These are phyloP conservation scores for Nigrospora oryzae DNA, from an alignment of 2,329 filamentous ascomycete genomes.

Conservation along the genomic window DNA sequence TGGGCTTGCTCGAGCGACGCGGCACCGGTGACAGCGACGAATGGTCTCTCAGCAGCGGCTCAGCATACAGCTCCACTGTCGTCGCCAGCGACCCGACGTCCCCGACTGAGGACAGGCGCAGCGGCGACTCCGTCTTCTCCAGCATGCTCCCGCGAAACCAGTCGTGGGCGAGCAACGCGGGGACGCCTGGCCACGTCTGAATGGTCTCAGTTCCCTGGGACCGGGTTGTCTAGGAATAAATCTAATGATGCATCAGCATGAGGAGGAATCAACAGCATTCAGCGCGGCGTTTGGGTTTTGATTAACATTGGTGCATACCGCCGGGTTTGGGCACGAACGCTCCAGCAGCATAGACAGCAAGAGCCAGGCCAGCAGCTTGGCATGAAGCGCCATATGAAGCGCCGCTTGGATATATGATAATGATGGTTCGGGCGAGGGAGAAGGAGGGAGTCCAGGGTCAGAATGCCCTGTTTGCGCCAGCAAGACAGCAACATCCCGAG, in stretches of 20 bases:
- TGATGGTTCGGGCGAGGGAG: too few species aligned
- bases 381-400: too few species aligned
- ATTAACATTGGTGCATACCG: too few species aligned
- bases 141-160: not conserved
- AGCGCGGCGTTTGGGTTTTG: not conserved
- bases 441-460: too few species aligned
- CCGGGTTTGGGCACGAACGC: too few species aligned
- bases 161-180: not conserved
- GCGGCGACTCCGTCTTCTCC: not conserved
- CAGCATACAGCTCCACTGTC: constrained; percentile 5
- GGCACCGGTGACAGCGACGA: constrained; percentile 4
- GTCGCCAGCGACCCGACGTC: constrained; percentile 4
- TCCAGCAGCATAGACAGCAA: too few species aligned
- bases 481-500: too few species aligned
- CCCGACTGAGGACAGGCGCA: constrained; percentile 1
- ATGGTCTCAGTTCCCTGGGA: not conserved
- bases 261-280: not conserved
- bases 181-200: not conserved
- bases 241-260: not conserved
- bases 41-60: constrained; percentile 7
- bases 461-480: too few species aligned
- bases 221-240: not conserved
- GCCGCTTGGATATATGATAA: too few species aligned
- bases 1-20: constrained; percentile 5
- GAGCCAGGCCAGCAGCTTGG: too few species aligned